Evolutionary conservation across 257 asterid species (phyloP).

Genomic region (Scutellaria galericulata): DNA sequence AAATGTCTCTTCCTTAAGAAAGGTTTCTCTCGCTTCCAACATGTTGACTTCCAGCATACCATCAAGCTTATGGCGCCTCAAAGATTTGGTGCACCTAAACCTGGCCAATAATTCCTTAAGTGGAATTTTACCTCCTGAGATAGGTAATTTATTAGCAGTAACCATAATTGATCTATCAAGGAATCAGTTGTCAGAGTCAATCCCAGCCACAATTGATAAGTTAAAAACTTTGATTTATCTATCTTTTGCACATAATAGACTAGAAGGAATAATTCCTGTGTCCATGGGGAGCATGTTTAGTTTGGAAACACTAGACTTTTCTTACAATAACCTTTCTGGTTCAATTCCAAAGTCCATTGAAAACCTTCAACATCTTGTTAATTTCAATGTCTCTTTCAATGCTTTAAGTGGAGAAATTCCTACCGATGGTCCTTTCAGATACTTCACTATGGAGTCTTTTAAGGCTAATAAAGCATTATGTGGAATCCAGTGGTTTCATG

Average conservation of each 20-base stretch:
- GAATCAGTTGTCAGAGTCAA: background rate
- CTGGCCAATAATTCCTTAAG: slow-evolving; percentile 27
- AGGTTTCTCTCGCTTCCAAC: slow-evolving; percentile 24
- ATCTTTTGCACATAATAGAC: background rate
- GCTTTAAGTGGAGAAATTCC: slow-evolving; percentile 36
- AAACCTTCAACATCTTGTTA: slow-evolving; percentile 6
- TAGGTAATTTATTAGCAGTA: slow-evolving; percentile 21
- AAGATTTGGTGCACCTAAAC: slow-evolving; percentile 11
- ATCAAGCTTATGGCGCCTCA: slow-evolving; percentile 30
- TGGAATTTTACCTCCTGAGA: slow-evolving; percentile 16
- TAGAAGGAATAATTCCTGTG: slow-evolving; percentile 21
- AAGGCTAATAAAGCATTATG: background rate
- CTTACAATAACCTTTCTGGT: slow-evolving; percentile 30
- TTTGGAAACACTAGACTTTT: slow-evolving; percentile 8
- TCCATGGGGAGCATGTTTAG: slow-evolving; percentile 22
- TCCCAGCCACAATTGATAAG: slow-evolving; percentile 4
- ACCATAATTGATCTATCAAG: background rate
- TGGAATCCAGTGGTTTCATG: slow-evolving; percentile 35
- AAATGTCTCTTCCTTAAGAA: slow-evolving; percentile 13
- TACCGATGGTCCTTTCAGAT: slow-evolving; percentile 32
- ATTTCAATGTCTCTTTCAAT: slow-evolving; percentile 39
- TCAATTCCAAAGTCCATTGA: slow-evolving; percentile 29
- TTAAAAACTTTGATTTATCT: background rate
- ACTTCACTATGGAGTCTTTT: slow-evolving; percentile 37
- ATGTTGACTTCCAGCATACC: slow-evolving; percentile 32